phyloP scores from a whole-genome alignment of 768 basidiomycete species.

The Tubosaeta sp. region DNA sequence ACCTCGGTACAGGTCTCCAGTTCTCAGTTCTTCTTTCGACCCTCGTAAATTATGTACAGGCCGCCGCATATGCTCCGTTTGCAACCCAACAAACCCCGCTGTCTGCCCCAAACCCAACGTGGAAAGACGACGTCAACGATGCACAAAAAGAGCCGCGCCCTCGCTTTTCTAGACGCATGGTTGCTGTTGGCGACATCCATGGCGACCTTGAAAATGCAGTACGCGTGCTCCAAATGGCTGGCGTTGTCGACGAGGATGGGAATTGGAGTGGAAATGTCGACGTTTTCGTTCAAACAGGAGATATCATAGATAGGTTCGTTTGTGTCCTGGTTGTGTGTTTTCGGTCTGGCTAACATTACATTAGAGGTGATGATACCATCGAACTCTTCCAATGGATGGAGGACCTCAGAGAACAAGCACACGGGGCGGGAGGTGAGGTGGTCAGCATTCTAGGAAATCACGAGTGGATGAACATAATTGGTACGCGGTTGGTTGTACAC shows the following conservation, averaged over 20 bases:
- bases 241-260: conserved; percentile 65
- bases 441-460: conserved; percentile 89
- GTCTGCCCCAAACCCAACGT: conserved; percentile 2
- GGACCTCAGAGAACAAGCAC: conserved; percentile 70
- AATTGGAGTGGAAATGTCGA: conserved; percentile 83
- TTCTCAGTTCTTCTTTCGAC: conserved; percentile 23
- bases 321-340: conserved; percentile 13
- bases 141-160: conserved; percentile 25
- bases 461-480: conserved; percentile 91
- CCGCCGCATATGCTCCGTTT: conserved; percentile 20
- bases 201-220: conserved; percentile 81
- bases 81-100: conserved; percentile 11
- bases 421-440: conserved; percentile 61
- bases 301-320: conserved; percentile 83
- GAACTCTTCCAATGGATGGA: conserved; percentile 85
- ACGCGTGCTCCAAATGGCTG: conserved; percentile 74
- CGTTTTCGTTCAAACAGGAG: conserved; percentile 91
- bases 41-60: conserved; percentile 24
- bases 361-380: conserved; percentile 87
- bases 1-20: conserved; percentile 23
- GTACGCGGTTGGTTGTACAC: conserved; percentile 32
- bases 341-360: conserved; percentile 8
- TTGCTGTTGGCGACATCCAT: conserved; percentile 91
- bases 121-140: conserved; percentile 4
- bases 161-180: conserved; percentile 48